Base-by-base conservation (phyloP, 1,139 yeast species). In the Meyerozyma carpophila region DNA sequence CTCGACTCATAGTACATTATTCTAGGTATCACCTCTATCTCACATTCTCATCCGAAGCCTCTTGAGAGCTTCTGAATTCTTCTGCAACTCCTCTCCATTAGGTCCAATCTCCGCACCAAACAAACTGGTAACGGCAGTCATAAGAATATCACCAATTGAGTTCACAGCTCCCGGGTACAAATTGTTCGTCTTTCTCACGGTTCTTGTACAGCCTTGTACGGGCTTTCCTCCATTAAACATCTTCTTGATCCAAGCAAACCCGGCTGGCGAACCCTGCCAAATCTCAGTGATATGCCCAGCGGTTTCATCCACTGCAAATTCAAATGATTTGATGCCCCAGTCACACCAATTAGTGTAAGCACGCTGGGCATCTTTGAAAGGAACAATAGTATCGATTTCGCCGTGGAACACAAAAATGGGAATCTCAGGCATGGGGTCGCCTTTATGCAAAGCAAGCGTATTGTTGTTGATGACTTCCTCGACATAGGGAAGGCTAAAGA, bases 191-290 rank as follows among this genome's bases (percentile, higher is more conserved):
- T 52, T 11, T 44, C 69, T 49, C 8, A 43, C 48, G 1, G 58
- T 56, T 16, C 48, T 34, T 27, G 47, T 41, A 45, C 71, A 66
- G 2, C 72, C 71, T n/a, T 51, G 28, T 11, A 63, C 62, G 3
- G 67, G 53, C 4, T 41, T 28, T 6, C 39, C 48, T n/a, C 66
- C 68, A 4, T 50, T 2, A 44, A 56, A n/a, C 43, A 48, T 16
- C 52, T 63, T 25, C 49, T 63, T 36, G 44, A 53, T 10, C 32
- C 41, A 40, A 34, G 36, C 24, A 13, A 37, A 40, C 14, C 43
- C 37, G 24, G 41, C 36, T 13, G 40, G 10, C 20, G 47, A 29
- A n/a, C 47, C 41, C 25, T 32, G 13, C 24, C 39, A 24, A 25
- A 44, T 26, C 24, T 41, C 40, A 34, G 44, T 26, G 36, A 43